Evolutionary conservation across 1,284 basidiomycete species (phyloP), one percentile per base, ranked within the genome.

Genomic region (Hortiboletus rubellus): DNA sequence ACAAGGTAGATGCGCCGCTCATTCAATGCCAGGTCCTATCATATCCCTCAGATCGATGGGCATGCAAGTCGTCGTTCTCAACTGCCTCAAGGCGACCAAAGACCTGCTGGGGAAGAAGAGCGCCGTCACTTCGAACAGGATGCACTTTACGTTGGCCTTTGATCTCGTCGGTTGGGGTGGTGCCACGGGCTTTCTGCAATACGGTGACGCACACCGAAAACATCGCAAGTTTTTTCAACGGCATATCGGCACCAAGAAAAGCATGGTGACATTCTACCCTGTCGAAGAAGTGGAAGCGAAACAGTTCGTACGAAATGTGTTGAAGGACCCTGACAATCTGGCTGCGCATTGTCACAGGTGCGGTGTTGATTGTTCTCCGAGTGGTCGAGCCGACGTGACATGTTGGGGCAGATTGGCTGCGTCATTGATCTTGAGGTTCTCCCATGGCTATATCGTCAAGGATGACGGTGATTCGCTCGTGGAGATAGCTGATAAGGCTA

Each of bases 381-480:
- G n/a, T 11, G n/a, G 1, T 18, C n/a, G 30, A n/a, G 17, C 31
- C 7, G 15, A 15, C 8, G 7, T 27, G 14, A 47, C 15, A 3
- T 38, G 10, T 8, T 14, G 5, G 1, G 10, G 2, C 14, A 49
- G 52, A 34, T 27, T 34, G 18, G 18, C 52, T 0, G n/a, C 30
- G 11, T 41, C 52, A 11, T 30, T 50, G 17, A 53, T 53, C 27
- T 24, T 53, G 51, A 49, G 34, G 24, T 41, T 53, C 3, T 53
- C 52, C 7, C 45, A 53, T 50, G 52, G 52, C 5, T 54, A 54
- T 27, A 24, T 2, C 6, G 52, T 54, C 38, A 15, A 54, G 31
- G 45, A 36, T 4, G 5, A 34, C 3, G 46, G 8, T 3, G 52
- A 54, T 34, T 38, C 37, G 12, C 14, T 54, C 2, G 46, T 53